Percentiles rank a stretch among this genome's conserved stretches.
These are phyloP conservation scores for Pseudogymnoascus sp. DNA, from an alignment of 2,329 filamentous ascomycete genomes.

Conservation along the genomic window DNA sequence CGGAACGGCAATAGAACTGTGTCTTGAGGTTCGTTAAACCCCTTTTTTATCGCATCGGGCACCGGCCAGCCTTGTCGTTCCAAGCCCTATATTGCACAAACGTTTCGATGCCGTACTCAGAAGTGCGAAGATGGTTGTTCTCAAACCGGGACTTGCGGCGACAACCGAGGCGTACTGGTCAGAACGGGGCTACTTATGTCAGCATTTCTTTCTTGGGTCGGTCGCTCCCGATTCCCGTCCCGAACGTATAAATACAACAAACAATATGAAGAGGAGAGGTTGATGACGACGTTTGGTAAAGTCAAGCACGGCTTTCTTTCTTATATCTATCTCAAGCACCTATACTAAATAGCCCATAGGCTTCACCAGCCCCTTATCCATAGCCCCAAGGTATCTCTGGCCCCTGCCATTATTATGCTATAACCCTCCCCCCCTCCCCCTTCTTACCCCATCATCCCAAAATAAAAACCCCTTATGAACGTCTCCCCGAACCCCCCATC, in stretches of 20 bases:
- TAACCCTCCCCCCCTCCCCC: neutral
- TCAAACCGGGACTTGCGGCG: neutral
- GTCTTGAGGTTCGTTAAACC: neutral
- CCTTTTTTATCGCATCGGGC: neutral
- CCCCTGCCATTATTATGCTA: neutral
- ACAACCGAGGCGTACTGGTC: neutral
- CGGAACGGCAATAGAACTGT: neutral
- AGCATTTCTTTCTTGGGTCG: neutral
- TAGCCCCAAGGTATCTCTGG: neutral
- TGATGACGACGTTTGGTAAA: neutral
- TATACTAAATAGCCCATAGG: neutral
- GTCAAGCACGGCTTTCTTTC: neutral
- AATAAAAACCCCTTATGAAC: neutral
- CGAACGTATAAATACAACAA: neutral
- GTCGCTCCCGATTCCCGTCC: neutral
- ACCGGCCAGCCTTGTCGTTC: neutral
- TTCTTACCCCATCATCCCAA: neutral
- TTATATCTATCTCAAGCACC: neutral
- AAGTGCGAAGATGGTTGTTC: slow-evolving; percentile 4
- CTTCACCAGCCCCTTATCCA: neutral
- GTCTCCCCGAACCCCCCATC: neutral
- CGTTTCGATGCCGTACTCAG: neutral
- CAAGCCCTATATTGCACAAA: neutral
- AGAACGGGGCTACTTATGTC: neutral
- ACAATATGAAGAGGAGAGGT: neutral